Conservation (phyloP, 768 basidiomycete genomes). For the Leccinum subtestaceum region DNA sequence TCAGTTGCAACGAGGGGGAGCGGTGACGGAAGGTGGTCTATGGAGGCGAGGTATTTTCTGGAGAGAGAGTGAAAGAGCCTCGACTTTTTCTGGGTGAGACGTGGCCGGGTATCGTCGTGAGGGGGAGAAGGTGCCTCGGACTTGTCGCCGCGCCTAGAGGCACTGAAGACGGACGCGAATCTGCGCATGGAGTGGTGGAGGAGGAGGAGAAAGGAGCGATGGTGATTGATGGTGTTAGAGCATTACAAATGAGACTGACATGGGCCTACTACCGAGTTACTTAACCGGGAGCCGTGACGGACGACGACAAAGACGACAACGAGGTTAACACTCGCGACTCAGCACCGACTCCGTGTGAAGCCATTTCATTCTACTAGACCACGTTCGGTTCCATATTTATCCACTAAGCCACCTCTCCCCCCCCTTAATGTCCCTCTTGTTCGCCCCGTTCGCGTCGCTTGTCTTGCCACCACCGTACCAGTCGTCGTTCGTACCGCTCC, state of each 20-base stretch:
- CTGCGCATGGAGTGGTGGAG: slow-evolving; percentile 53
- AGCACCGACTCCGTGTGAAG: slow-evolving; percentile 14
- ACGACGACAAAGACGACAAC: slow-evolving; percentile 8
- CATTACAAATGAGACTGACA: slow-evolving; percentile 38
- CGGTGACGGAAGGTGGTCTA: slow-evolving; percentile 15
- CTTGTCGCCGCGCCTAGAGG: slow-evolving; percentile 36
- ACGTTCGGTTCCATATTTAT: neutral
- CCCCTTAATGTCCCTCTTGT: slow-evolving; percentile 18
- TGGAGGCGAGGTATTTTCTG: slow-evolving; percentile 21
- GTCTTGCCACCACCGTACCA: slow-evolving; percentile 49
- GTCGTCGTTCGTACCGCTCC: slow-evolving; percentile 63
- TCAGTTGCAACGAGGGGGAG: slow-evolving; percentile 28
- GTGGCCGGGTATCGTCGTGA: slow-evolving; percentile 16
- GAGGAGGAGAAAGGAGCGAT: slow-evolving; percentile 18
- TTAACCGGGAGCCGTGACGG: slow-evolving; percentile 12
- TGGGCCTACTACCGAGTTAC: slow-evolving; percentile 20
- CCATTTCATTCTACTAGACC: neutral
- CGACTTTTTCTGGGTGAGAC: slow-evolving; percentile 23
- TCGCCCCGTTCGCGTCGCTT: slow-evolving; percentile 18
- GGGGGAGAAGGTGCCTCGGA: slow-evolving; percentile 19
- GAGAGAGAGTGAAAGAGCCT: slow-evolving; percentile 28
- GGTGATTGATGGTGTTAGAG: slow-evolving; percentile 16
- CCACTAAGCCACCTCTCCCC: neutral
- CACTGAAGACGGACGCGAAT: slow-evolving; percentile 57
- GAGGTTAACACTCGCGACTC: slow-evolving; percentile 1